A percentile compares a stretch with the other conserved stretches of the same genome.
Conservation (phyloP, 139 green algal genomes). For the Closterium sp. region DNA sequence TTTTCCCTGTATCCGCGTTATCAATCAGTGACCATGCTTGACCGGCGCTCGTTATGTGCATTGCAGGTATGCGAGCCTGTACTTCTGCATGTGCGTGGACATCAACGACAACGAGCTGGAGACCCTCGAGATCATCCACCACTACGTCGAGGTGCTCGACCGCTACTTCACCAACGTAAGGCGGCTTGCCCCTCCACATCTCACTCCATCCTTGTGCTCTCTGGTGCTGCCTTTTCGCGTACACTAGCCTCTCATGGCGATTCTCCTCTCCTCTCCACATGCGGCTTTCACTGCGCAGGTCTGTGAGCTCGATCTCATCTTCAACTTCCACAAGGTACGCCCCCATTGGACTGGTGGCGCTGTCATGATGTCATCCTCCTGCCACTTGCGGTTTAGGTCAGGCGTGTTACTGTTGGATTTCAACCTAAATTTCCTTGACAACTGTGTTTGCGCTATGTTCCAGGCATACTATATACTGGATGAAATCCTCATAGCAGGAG, state of each 20-base stretch:
- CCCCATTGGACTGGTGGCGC: neutral
- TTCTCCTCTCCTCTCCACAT: neutral
- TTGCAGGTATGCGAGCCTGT: constrained; percentile 89
- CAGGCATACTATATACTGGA: constrained; percentile 98
- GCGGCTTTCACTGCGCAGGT: constrained; percentile 58
- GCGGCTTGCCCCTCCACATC: neutral
- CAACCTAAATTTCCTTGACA: neutral
- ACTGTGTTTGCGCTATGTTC: neutral
- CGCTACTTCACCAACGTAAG: constrained; percentile 91
- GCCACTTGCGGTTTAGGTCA: neutral
- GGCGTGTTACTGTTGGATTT: neutral
- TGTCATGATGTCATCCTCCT: neutral
- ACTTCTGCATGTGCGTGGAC: constrained; percentile 89
- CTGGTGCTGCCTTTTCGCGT: neutral
- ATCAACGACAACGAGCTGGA: constrained; percentile 58
- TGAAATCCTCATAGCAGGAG: constrained; percentile 86
- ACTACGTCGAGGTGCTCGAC: constrained; percentile 94
- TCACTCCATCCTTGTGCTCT: neutral
- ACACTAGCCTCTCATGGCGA: neutral
- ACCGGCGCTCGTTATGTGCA: neutral
- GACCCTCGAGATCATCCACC: constrained; percentile 90
- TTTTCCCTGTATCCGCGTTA: neutral
- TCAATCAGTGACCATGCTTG: neutral
- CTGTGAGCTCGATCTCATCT: constrained; percentile 99
- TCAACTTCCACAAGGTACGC: constrained; percentile 96